Conservation (phyloP, 495 filamentous ascomycete genomes). For the Talaromyces stipitatus region DNA sequence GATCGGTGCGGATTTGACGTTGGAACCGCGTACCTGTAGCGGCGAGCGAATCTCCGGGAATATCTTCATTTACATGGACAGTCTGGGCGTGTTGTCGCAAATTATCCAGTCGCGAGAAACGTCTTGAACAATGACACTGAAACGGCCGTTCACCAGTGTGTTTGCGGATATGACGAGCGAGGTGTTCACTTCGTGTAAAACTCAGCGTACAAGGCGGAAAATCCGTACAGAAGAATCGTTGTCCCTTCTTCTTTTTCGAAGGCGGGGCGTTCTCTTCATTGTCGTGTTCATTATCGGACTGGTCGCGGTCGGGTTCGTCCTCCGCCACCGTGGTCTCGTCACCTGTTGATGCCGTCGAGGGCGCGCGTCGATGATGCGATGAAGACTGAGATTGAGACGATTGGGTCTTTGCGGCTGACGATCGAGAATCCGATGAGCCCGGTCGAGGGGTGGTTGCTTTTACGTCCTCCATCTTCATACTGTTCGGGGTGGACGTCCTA, state of each 20-base stretch:
- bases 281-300: slow-evolving; percentile 70
- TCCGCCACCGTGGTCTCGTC: slow-evolving; percentile 74
- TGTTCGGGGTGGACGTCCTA: slow-evolving; percentile 52
- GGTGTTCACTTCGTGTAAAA: slow-evolving; percentile 93
- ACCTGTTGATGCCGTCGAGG: slow-evolving; percentile 43
- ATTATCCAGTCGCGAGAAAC: slow-evolving; percentile 96
- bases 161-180: slow-evolving; percentile 94
- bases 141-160: slow-evolving; percentile 97
- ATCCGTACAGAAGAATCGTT: slow-evolving; percentile 95
- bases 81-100: slow-evolving; percentile 95
- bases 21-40: slow-evolving; percentile 92
- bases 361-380: slow-evolving; percentile 36
- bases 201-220: slow-evolving; percentile 91
- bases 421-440: slow-evolving; percentile 18
- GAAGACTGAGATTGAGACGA: slow-evolving; percentile 46
- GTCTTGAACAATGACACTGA: slow-evolving; percentile 89
- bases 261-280: slow-evolving; percentile 57
- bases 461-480: slow-evolving; percentile 44
- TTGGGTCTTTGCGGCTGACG: slow-evolving; percentile 14
- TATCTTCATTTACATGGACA: slow-evolving; percentile 96
- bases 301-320: slow-evolving; percentile 65
- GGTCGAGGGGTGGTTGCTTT: slow-evolving; percentile 59
- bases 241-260: slow-evolving; percentile 92
- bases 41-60: slow-evolving; percentile 85
- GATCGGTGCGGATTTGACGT: slow-evolving; percentile 80